Evolutionary conservation across 148 eudicot genomes (phyloP).

Genomic region (Cornus kousa): DNA sequence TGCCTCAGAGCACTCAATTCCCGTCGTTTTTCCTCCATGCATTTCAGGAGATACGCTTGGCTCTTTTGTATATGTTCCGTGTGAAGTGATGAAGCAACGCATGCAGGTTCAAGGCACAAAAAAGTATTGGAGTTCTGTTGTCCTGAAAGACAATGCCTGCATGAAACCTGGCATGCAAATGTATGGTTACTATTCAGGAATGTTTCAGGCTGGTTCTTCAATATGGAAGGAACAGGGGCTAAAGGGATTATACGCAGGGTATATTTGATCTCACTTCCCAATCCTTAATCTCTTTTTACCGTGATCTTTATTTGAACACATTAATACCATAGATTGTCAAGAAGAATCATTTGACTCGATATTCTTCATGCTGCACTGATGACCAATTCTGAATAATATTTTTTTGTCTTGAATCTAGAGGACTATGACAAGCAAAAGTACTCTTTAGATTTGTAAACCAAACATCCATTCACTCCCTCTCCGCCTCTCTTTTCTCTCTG

Average conservation of each 20-base stretch:
- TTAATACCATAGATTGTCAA: too few relatives aligned
- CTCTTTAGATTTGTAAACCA: not conserved
- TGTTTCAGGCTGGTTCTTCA: conserved; percentile 90
- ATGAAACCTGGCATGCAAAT: conserved; percentile 56
- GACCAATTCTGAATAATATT: not conserved
- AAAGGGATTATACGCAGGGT: conserved; percentile 91
- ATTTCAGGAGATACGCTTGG: conserved; percentile 88
- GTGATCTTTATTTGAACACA: too few relatives aligned
- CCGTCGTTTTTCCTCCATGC: conserved; percentile 10
- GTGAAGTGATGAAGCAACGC: conserved; percentile 96
- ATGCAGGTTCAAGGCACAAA: conserved; percentile 95
- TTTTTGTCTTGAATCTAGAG: too few relatives aligned
- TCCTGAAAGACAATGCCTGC: conserved; percentile 39
- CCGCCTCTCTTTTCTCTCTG: not conserved
- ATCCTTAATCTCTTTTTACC: not conserved
- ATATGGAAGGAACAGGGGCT: conserved; percentile 89
- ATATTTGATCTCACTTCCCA: conserved; percentile 17
- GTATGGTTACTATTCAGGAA: conserved; percentile 85
- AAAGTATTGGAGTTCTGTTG: conserved; percentile 68
- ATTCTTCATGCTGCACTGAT: too few relatives aligned
- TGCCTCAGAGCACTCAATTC: conserved; percentile 7
- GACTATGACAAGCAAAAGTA: not conserved
- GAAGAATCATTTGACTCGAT: too few relatives aligned
- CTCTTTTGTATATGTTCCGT: conserved; percentile 87
- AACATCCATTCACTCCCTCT: not conserved